phyloP scores from a whole-genome alignment of 169 alveolate species.

The Plasmodium vivax region DNA sequence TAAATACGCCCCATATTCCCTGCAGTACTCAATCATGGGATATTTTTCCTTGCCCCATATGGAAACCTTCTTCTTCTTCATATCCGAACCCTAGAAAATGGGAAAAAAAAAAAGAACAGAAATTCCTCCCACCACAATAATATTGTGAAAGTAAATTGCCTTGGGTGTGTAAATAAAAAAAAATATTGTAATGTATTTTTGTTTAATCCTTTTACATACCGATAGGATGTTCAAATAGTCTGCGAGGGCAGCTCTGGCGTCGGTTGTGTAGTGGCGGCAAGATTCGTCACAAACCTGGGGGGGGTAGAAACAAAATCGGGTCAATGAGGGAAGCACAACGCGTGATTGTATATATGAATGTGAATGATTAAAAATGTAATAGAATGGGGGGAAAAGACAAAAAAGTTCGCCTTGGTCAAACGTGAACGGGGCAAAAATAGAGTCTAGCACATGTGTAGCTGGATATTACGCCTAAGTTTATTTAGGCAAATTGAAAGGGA shows the following conservation, averaged over 20 bases:
- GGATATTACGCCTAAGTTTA: not conserved
- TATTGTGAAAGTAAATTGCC: not conserved
- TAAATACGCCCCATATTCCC: not conserved
- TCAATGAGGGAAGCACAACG: not conserved
- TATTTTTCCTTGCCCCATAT: constrained; percentile 71
- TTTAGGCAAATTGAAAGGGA: not conserved
- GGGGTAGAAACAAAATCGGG: not conserved
- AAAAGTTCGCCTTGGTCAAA: not conserved
- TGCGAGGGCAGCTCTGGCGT: constrained; percentile 65
- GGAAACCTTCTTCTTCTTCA: constrained; percentile 44
- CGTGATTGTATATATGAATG: not conserved
- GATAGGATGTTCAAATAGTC: constrained; percentile 67
- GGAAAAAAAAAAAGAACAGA: not conserved
- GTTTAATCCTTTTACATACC: constrained; percentile 4
- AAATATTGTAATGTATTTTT: not conserved
- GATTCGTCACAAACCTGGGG: constrained; percentile 60
- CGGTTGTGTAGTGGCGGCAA: constrained; percentile 63
- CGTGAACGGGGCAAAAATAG: not conserved
- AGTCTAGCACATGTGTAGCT: not conserved
- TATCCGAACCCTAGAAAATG: constrained; percentile 36
- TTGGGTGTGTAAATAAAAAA: not conserved
- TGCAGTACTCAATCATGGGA: constrained; percentile 59
- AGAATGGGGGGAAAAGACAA: not conserved
- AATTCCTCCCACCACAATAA: not conserved
- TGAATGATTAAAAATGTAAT: not conserved